Conservation (phyloP, 2,329 filamentous ascomycete genomes). For the Tolypocladium tropicale region DNA sequence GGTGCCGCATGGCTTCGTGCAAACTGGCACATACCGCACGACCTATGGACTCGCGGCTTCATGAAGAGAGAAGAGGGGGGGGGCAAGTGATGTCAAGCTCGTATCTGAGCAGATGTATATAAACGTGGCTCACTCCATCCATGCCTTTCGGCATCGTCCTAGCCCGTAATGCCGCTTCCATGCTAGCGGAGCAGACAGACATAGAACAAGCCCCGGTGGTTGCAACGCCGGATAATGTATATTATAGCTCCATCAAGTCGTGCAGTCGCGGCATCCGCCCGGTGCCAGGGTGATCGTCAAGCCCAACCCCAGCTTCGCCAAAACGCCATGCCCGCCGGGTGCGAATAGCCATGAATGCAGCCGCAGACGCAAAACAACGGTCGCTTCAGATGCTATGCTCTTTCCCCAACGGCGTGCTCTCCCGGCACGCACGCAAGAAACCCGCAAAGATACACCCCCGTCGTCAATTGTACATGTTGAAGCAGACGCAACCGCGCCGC, state of each 20-base stretch:
- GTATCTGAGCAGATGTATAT: not conserved
- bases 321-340: not conserved
- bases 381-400: constrained; percentile 1
- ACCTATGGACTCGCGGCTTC: not conserved
- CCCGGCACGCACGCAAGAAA: not conserved
- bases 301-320: not conserved
- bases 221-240: not conserved
- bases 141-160: not conserved
- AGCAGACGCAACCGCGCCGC: constrained; percentile 2
- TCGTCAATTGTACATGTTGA: constrained; percentile 9
- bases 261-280: not conserved
- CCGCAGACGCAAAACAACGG: not conserved
- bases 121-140: not conserved
- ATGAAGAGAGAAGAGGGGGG: not conserved
- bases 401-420: not conserved
- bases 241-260: not conserved
- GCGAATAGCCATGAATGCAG: not conserved
- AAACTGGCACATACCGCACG: not conserved
- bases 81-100: not conserved
- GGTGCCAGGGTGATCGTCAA: not conserved
- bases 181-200: not conserved
- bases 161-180: not conserved
- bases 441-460: not conserved
- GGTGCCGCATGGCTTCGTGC: not conserved
- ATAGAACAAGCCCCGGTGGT: not conserved